A percentile compares a stretch with the other conserved stretches of the same genome.
phyloP scores from a whole-genome alignment of 2,329 filamentous ascomycete species.

The Hypoxylon sp. region DNA sequence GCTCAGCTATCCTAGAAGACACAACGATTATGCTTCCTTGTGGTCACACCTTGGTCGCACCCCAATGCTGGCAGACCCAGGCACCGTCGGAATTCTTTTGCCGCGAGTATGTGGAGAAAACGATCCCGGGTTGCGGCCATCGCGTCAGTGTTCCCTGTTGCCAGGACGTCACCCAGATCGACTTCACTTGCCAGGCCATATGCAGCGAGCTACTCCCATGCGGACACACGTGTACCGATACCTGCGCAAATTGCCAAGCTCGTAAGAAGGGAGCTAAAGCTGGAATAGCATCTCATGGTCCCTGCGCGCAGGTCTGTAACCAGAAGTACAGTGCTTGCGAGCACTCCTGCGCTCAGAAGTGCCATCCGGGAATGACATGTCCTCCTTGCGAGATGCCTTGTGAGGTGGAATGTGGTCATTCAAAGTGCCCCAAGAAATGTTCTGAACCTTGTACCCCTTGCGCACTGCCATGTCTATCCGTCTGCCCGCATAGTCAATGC shows the following conservation, averaged over 20 bases:
- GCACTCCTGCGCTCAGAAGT: conserved; percentile 61
- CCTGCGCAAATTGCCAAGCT: conserved; percentile 59
- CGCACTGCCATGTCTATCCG: conserved; percentile 8
- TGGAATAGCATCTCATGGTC: conserved; percentile 52
- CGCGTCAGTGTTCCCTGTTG: conserved; percentile 58
- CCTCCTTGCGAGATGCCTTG: conserved; percentile 59
- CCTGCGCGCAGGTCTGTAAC: conserved; percentile 37
- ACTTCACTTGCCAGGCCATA: conserved; percentile 56
- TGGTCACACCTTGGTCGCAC: conserved; percentile 49
- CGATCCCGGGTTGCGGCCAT: conserved; percentile 65
- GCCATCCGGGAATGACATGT: conserved; percentile 61
- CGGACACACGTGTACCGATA: conserved; percentile 63
- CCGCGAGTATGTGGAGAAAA: conserved; percentile 52
- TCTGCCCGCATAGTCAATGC: conserved; percentile 24
- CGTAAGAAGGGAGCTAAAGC: conserved; percentile 45
- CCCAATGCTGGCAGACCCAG: conserved; percentile 54
- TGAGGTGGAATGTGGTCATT: conserved; percentile 64
- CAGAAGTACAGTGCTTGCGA: conserved; percentile 61
- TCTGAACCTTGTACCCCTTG: conserved; percentile 69
- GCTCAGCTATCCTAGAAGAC: conserved; percentile 46
- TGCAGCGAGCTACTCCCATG: conserved; percentile 62
- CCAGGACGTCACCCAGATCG: conserved; percentile 51
- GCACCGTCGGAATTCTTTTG: conserved; percentile 59
- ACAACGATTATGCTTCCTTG: conserved; percentile 49
- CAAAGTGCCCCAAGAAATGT: conserved; percentile 62